phyloP scores from a whole-genome alignment of 306 rosid species.

The Cotoneaster glaucophyllus region DNA sequence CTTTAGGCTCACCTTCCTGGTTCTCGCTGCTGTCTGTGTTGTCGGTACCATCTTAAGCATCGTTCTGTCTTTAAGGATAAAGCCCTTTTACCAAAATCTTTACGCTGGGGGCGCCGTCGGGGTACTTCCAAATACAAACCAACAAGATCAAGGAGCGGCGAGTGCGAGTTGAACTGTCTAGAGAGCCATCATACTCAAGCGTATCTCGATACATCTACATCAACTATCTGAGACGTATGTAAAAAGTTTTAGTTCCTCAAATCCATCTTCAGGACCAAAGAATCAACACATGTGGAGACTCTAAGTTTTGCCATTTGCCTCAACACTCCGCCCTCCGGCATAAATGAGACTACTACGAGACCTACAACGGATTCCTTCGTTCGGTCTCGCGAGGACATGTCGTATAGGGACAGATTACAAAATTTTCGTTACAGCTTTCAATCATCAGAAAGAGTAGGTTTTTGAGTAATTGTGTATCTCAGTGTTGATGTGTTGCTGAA shows the following conservation, averaged over 20 bases:
- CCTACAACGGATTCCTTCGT: not conserved
- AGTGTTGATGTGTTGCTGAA: not conserved
- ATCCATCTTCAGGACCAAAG: not conserved
- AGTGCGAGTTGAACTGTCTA: not conserved
- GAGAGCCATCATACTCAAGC: not conserved
- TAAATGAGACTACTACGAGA: not conserved
- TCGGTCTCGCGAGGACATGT: not conserved
- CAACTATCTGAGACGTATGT: too few species aligned
- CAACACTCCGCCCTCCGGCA: too few species aligned
- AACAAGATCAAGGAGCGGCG: conserved; percentile 3
- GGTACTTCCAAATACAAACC: conserved; percentile 39
- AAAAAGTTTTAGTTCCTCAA: too few species aligned
- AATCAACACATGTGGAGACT: not conserved
- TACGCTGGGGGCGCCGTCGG: conserved; percentile 67
- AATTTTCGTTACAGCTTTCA: not conserved
- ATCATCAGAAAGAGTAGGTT: not conserved
- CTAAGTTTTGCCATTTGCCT: too few species aligned
- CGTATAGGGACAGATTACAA: not conserved
- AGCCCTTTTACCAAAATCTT: conserved; percentile 73
- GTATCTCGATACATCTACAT: too few species aligned
- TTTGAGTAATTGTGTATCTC: not conserved
- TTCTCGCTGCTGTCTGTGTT: conserved; percentile 49
- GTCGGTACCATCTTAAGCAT: conserved; percentile 51
- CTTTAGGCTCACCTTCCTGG: conserved; percentile 56
- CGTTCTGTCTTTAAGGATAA: conserved; percentile 47